phyloP scores from a whole-genome alignment of 768 basidiomycete species.

The Trametes elegans region DNA sequence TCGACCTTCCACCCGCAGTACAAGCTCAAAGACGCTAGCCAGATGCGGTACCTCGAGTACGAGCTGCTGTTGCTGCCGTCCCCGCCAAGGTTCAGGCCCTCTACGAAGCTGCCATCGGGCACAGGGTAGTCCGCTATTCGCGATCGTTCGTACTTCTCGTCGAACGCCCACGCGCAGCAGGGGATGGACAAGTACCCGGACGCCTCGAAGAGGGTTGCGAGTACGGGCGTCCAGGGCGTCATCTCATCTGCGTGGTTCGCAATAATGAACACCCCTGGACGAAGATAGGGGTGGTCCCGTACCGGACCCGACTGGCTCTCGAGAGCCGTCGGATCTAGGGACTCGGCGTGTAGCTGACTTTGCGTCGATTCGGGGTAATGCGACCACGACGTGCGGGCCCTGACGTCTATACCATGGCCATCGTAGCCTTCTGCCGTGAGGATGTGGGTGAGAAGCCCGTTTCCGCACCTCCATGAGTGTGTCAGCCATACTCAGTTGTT shows the following conservation, averaged over 20 bases:
- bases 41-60: slow-evolving; percentile 84
- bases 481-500: not conserved
- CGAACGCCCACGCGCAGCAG: slow-evolving; percentile 87
- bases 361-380: slow-evolving; percentile 69
- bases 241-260: slow-evolving; percentile 97
- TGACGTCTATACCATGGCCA: slow-evolving; percentile 84
- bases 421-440: slow-evolving; percentile 78
- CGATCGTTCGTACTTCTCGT: slow-evolving; percentile 58
- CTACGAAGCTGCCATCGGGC: slow-evolving; percentile 31
- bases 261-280: slow-evolving; percentile 68
- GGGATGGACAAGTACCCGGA: slow-evolving; percentile 83
- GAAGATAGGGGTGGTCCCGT: slow-evolving; percentile 31
- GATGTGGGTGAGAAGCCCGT: slow-evolving; percentile 90
- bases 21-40: slow-evolving; percentile 71
- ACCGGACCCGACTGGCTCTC: not conserved
- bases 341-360: slow-evolving; percentile 57
- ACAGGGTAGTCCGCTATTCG: slow-evolving; percentile 29
- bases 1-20: slow-evolving; percentile 87
- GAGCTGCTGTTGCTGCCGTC: slow-evolving; percentile 60
- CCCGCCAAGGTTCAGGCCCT: slow-evolving; percentile 57
- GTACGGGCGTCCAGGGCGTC: slow-evolving; percentile 89
- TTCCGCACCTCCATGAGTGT: slow-evolving; percentile 66
- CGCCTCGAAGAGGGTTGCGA: slow-evolving; percentile 59
- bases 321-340: slow-evolving; percentile 61
- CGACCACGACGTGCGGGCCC: slow-evolving; percentile 81